These are phyloP conservation scores for Boletus tomentosulus DNA, from an alignment of 768 basidiomycete species.

Conservation along the genomic window DNA sequence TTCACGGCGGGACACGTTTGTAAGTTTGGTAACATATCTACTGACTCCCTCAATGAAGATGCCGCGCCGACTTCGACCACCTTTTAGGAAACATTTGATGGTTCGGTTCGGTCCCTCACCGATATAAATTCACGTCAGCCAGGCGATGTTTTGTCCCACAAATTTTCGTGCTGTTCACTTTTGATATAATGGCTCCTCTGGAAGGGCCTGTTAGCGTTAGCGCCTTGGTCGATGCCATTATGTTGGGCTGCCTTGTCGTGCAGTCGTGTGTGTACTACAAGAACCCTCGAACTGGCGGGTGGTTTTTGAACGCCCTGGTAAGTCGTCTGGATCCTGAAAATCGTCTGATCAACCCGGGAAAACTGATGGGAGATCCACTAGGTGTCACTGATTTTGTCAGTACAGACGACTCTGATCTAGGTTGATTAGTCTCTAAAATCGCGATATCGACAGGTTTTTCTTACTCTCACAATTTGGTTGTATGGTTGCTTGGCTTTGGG, in stretches of 20 bases:
- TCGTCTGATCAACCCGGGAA: not conserved
- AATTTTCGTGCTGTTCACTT: not conserved
- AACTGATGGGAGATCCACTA: conserved; percentile 6
- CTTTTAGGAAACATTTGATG: not conserved
- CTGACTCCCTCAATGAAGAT: conserved; percentile 4
- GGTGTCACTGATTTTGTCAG: conserved; percentile 19
- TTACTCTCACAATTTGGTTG: conserved; percentile 16
- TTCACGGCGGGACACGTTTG: not conserved
- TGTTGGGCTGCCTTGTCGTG: conserved; percentile 24
- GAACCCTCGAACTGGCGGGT: conserved; percentile 12
- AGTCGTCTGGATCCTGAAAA: conserved; percentile 1
- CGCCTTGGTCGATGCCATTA: conserved; percentile 17
- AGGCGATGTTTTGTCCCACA: not conserved
- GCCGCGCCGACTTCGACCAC: conserved; percentile 10
- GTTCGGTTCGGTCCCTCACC: conserved; percentile 10
- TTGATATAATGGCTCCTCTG: conserved; percentile 18
- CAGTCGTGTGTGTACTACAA: conserved; percentile 27
- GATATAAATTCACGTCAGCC: conserved; percentile 13
- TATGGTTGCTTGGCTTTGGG: conserved; percentile 20
- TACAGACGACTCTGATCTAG: not conserved
- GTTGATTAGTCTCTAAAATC: conserved; percentile 4
- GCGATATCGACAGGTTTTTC: conserved; percentile 9
- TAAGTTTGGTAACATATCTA: conserved; percentile 18
- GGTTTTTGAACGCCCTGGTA: conserved; percentile 15
- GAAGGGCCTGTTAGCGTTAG: conserved; percentile 24